These are phyloP conservation scores for Cornus controversa DNA, from an alignment of 148 eudicot genomes.

Conservation along the genomic window DNA sequence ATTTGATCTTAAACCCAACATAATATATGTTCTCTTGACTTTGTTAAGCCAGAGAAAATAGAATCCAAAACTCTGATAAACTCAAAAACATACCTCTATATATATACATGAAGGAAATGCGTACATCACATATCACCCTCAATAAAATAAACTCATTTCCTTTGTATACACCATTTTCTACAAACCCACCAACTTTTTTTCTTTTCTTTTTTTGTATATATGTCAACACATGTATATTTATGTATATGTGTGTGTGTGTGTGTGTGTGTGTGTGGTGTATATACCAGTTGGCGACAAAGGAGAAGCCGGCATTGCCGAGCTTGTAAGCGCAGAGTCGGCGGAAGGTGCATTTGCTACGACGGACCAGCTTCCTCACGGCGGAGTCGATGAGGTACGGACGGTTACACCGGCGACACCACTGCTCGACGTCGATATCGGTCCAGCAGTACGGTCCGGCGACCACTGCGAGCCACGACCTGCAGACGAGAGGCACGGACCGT, in stretches of 20 bases:
- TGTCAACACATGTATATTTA: too few relatives aligned
- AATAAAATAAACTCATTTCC: too few relatives aligned
- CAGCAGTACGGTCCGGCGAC: constrained; percentile 25
- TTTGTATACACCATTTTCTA: neutral
- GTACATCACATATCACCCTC: too few relatives aligned
- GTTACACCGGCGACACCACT: constrained; percentile 14
- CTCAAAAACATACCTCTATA: too few relatives aligned
- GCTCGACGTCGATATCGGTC: constrained; percentile 17
- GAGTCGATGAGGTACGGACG: constrained; percentile 10
- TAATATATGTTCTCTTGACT: too few relatives aligned
- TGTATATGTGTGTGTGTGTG: neutral
- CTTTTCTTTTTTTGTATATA: too few relatives aligned
- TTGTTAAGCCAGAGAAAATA: too few relatives aligned
- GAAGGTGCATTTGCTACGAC: constrained; percentile 17
- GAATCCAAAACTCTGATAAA: too few relatives aligned
- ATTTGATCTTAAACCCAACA: too few relatives aligned
- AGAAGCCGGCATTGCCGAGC: constrained; percentile 17
- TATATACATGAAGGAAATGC: too few relatives aligned
- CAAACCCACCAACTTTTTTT: neutral
- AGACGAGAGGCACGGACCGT: constrained; percentile 13
- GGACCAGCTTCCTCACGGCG: constrained; percentile 24
- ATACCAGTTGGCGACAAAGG: constrained; percentile 24
- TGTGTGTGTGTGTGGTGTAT: neutral
- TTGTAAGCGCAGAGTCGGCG: constrained; percentile 6
- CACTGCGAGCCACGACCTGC: constrained; percentile 20